phyloP scores from a whole-genome alignment of 148 eudicot species.

The Rhododendron simsii region DNA sequence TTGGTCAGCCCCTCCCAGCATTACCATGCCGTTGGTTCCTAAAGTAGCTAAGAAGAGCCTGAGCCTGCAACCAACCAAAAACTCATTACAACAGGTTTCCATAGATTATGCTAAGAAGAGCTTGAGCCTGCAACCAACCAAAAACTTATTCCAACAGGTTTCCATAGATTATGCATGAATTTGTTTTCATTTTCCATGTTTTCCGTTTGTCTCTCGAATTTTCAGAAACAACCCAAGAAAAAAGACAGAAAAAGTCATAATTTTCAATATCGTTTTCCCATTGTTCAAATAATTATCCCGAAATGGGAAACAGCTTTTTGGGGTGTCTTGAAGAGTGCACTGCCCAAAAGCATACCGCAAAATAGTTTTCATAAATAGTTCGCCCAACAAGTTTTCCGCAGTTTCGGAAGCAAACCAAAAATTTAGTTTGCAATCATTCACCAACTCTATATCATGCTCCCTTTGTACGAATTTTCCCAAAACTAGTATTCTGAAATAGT shows the following conservation, averaged over 20 bases:
- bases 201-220: not conserved
- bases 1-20: constrained; percentile 43
- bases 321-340: not conserved
- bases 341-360: not conserved
- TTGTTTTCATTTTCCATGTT: not conserved
- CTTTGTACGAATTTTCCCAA: not conserved
- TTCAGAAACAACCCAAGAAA: not conserved
- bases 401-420: not conserved
- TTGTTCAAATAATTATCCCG: not conserved
- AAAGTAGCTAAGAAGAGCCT: constrained; percentile 48
- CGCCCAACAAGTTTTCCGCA: not conserved
- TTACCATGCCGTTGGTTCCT: constrained; percentile 54
- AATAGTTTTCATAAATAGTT: not conserved
- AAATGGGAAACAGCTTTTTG: not conserved
- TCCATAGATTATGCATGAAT: not conserved
- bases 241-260: not conserved
- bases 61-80: constrained; percentile 41
- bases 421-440: not conserved
- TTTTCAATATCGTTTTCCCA: not conserved
- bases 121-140: constrained; percentile 45
- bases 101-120: constrained; percentile 26
- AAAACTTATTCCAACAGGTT: not conserved
- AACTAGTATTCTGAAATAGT: not conserved
- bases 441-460: not conserved
- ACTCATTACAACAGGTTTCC: not conserved